Evolutionary conservation across 306 rosid genomes (phyloP).

Genomic region (Sesbania bispinosa): DNA sequence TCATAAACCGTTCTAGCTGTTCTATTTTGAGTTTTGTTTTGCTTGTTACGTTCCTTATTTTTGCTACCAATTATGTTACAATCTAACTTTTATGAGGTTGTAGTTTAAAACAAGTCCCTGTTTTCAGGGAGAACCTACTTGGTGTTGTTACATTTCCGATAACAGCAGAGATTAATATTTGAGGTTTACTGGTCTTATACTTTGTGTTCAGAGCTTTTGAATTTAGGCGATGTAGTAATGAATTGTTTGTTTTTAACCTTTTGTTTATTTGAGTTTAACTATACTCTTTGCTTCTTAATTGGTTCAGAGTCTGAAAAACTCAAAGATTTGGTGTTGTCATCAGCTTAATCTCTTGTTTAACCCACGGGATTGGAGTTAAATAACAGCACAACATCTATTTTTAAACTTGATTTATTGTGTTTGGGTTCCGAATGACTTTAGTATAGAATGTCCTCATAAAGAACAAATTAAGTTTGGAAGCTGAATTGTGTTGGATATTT

Average conservation of each 20-base stretch:
- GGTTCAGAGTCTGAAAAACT: conserved; percentile 60
- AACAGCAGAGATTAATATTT: conserved; percentile 35
- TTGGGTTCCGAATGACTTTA: too few species aligned
- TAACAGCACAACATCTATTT: conserved; percentile 67
- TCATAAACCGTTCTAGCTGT: too few species aligned
- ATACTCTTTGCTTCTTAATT: conserved; percentile 19
- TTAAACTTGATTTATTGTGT: too few species aligned
- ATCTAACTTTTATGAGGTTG: conserved; percentile 51
- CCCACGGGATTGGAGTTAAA: conserved; percentile 58
- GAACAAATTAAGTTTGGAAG: too few species aligned
- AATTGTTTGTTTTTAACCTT: too few species aligned
- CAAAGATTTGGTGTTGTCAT: conserved; percentile 57
- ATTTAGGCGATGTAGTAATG: too few species aligned
- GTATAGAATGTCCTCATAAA: too few species aligned
- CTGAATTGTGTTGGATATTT: too few species aligned
- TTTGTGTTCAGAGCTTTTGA: too few species aligned
- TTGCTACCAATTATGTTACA: conserved; percentile 34
- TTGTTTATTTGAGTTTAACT: conserved; percentile 46
- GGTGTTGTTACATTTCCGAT: conserved; percentile 40
- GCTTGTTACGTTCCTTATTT: too few species aligned
- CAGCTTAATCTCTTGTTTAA: conserved; percentile 58
- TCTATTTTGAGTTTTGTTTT: too few species aligned
- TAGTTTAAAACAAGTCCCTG: conserved; percentile 38
- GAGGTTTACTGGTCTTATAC: conserved; percentile 26
- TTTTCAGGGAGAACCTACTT: conserved; percentile 44